These are phyloP conservation scores for Periconia digitata DNA, from an alignment of 2,329 filamentous ascomycete species.

Conservation along the genomic window DNA sequence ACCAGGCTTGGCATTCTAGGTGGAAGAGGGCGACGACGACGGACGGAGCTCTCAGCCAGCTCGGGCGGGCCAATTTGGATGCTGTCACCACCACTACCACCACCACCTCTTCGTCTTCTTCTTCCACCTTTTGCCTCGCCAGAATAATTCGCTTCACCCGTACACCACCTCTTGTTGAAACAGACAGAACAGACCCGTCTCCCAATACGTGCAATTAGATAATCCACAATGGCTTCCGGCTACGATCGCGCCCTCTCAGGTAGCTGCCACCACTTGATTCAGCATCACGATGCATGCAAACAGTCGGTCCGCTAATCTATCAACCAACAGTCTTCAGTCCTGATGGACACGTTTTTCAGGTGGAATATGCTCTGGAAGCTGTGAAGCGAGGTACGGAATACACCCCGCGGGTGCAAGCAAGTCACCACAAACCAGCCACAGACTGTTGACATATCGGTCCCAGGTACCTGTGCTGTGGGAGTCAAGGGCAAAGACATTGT, in stretches of 20 bases:
- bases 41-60: slow-evolving; percentile 42
- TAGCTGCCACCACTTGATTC: slow-evolving; percentile 48
- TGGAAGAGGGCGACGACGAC: slow-evolving; percentile 41
- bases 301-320: slow-evolving; percentile 45
- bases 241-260: slow-evolving; percentile 99
- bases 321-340: slow-evolving; percentile 82
- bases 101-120: not conserved
- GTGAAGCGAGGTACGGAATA: slow-evolving; percentile 84
- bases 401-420: not conserved
- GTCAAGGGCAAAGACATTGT: slow-evolving; percentile 95
- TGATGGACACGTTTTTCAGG: slow-evolving; percentile 99
- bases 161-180: too few relatives aligned
- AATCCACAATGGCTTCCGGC: slow-evolving; percentile 76
- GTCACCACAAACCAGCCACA: not conserved
- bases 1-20: slow-evolving; percentile 35
- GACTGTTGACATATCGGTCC: slow-evolving; percentile 17
- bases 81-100: not conserved
- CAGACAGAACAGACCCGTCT: too few relatives aligned
- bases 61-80: slow-evolving; percentile 25
- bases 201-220: slow-evolving; percentile 1
- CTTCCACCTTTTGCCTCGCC: not conserved
- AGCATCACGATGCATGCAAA: slow-evolving; percentile 40
- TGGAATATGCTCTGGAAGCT: slow-evolving; percentile 98
- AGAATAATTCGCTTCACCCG: not conserved
- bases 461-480: slow-evolving; percentile 95